Percentiles rank a stretch among this genome's conserved stretches.
Evolutionary conservation across 2,329 filamentous ascomycete genomes (phyloP).

Genomic region (Verticillium isaacii): DNA sequence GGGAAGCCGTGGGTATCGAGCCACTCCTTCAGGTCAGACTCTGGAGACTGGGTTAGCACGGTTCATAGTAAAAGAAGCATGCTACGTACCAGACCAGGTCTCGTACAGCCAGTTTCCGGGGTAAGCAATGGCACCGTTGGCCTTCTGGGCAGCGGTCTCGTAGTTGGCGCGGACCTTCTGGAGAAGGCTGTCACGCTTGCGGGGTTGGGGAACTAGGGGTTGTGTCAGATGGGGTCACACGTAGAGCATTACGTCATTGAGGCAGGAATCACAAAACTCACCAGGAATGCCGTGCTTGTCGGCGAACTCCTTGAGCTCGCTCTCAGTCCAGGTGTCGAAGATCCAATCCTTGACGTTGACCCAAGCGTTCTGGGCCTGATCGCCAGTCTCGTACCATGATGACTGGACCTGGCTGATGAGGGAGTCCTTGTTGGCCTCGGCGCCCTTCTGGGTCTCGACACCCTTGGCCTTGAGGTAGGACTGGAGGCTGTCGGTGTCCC

Average conservation of each 20-base stretch:
- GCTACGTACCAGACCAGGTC: conserved; percentile 60
- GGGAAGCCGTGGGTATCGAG: conserved; percentile 84
- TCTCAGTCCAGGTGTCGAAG: conserved; percentile 92
- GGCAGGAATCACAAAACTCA: conserved; percentile 20
- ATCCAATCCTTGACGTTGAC: conserved; percentile 81
- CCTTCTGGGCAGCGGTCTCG: conserved; percentile 67
- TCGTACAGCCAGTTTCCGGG: conserved; percentile 94
- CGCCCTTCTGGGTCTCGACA: conserved; percentile 60
- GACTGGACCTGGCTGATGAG: conserved; percentile 65
- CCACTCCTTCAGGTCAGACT: conserved; percentile 92
- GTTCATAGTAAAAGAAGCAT: not conserved
- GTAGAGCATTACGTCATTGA: not conserved
- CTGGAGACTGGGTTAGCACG: conserved; percentile 23
- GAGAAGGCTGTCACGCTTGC: conserved; percentile 77
- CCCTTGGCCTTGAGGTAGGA: conserved; percentile 68
- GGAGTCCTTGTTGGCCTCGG: conserved; percentile 63
- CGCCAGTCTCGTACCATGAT: conserved; percentile 75
- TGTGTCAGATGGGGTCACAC: not conserved
- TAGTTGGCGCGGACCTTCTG: conserved; percentile 77
- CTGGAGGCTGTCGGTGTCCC: conserved; percentile 66
- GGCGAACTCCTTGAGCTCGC: conserved; percentile 86
- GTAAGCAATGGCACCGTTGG: conserved; percentile 74
- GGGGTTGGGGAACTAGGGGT: conserved; percentile 68
- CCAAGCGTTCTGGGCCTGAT: conserved; percentile 70
- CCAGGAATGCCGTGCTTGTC: conserved; percentile 80